These are phyloP conservation scores for Thelonectria rubi DNA, from an alignment of 2,329 filamentous ascomycete genomes.

Conservation along the genomic window DNA sequence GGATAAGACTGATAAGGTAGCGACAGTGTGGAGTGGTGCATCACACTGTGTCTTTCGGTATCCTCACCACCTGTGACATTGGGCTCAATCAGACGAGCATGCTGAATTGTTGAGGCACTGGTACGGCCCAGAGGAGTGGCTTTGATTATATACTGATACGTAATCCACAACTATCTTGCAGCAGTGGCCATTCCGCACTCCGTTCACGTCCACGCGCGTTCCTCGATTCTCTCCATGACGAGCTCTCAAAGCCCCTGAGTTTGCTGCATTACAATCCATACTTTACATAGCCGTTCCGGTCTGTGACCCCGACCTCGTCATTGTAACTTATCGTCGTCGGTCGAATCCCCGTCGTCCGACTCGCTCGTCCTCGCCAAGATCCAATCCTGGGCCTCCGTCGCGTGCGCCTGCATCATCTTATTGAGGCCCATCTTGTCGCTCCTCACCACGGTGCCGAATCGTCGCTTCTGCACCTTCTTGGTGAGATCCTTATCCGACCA, in stretches of 20 bases:
- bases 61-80: neutral
- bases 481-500: slow-evolving; percentile 73
- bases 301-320: slow-evolving; percentile 2
- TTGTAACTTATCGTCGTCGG: slow-evolving; percentile 57
- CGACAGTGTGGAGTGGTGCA: slow-evolving; percentile 4
- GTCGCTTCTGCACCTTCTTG: slow-evolving; percentile 66
- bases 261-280: neutral
- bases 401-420: slow-evolving; percentile 66
- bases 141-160: too few relatives aligned
- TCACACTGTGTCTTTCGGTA: neutral
- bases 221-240: neutral
- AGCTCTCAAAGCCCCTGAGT: neutral
- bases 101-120: too few relatives aligned
- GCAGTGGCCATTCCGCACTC: too few relatives aligned
- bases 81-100: too few relatives aligned
- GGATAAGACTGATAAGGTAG: slow-evolving; percentile 33
- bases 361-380: slow-evolving; percentile 54
- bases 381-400: slow-evolving; percentile 61
- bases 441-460: slow-evolving; percentile 67
- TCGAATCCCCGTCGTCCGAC: slow-evolving; percentile 54
- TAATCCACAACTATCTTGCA: too few relatives aligned
- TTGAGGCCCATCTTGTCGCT: slow-evolving; percentile 60
- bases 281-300: slow-evolving; percentile 7
- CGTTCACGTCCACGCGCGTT: neutral
- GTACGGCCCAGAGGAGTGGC: too few relatives aligned